phyloP scores from a whole-genome alignment of 2,329 filamentous ascomycete genomes.

The Aspergillus sergii region DNA sequence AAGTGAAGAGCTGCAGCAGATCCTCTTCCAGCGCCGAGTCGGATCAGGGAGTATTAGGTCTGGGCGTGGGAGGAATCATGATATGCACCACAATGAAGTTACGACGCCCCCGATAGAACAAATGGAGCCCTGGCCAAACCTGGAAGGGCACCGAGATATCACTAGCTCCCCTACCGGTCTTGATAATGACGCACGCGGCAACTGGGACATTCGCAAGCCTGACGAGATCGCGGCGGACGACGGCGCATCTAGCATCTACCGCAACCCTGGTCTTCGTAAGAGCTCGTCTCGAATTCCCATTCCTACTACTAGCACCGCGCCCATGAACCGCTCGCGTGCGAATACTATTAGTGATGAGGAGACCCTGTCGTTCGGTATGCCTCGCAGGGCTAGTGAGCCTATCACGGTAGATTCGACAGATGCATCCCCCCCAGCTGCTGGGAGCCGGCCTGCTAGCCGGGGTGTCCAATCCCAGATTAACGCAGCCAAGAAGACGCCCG shows the following conservation, averaged over 20 bases:
- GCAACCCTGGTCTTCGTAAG: slow-evolving; percentile 58
- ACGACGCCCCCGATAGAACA: slow-evolving; percentile 32
- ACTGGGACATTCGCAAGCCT: slow-evolving; percentile 74
- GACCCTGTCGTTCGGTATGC: slow-evolving; percentile 61
- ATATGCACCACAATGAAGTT: slow-evolving; percentile 35
- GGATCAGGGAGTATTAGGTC: slow-evolving; percentile 41
- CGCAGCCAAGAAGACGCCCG: slow-evolving; percentile 33
- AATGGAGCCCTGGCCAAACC: slow-evolving; percentile 37
- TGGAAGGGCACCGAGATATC: slow-evolving; percentile 37
- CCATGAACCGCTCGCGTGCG: slow-evolving; percentile 64
- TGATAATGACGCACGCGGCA: slow-evolving; percentile 49
- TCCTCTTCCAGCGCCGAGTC: slow-evolving; percentile 43
- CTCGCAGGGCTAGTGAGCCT: slow-evolving; percentile 67
- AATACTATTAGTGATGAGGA: slow-evolving; percentile 64
- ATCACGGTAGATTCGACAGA: slow-evolving; percentile 26
- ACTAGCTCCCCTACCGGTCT: slow-evolving; percentile 37
- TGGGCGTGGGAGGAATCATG: slow-evolving; percentile 41
- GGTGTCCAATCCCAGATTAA: slow-evolving; percentile 31
- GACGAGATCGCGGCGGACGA: slow-evolving; percentile 70
- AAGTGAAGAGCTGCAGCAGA: slow-evolving; percentile 53
- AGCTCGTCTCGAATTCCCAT: slow-evolving; percentile 82
- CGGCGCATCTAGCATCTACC: slow-evolving; percentile 51
- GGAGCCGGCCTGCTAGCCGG: slow-evolving; percentile 36
- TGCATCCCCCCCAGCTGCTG: slow-evolving; percentile 28
- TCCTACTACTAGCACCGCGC: slow-evolving; percentile 75